phyloP scores from a whole-genome alignment of 129 eudicot species.

The Artemisia tridentata region DNA sequence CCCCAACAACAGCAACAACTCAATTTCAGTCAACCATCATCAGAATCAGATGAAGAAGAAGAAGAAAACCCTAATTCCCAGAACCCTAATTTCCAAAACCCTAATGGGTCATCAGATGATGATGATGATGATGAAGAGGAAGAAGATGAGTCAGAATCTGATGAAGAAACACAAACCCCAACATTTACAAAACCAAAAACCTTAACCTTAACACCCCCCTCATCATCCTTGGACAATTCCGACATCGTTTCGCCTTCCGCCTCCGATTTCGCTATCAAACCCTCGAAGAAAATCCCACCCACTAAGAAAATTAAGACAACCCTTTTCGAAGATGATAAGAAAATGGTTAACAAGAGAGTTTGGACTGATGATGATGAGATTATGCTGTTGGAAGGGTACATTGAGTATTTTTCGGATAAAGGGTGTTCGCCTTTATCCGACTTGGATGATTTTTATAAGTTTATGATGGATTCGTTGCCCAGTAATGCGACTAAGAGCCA shows the following conservation, averaged over 20 bases:
- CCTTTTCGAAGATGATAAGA: constrained; percentile 32
- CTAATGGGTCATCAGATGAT: constrained; percentile 6
- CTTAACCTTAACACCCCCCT: constrained; percentile 8
- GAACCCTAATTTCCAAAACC: constrained; percentile 22
- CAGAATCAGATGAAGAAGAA: neutral
- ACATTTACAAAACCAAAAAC: constrained; percentile 10
- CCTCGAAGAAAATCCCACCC: constrained; percentile 22
- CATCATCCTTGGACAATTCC: constrained; percentile 23
- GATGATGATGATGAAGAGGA: neutral
- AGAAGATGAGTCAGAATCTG: constrained; percentile 27
- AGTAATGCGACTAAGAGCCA: constrained; percentile 45
- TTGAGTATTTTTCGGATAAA: constrained; percentile 32
- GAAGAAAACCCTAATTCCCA: constrained; percentile 11
- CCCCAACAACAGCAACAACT: constrained; percentile 22
- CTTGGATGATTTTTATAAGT: constrained; percentile 46
- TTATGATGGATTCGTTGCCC: constrained; percentile 32
- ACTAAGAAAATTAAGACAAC: constrained; percentile 8
- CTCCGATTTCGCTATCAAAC: constrained; percentile 29
- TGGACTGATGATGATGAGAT: constrained; percentile 57
- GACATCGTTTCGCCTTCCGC: constrained; percentile 31
- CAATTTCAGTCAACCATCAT: neutral
- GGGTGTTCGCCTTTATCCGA: constrained; percentile 47
- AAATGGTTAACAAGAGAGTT: constrained; percentile 22
- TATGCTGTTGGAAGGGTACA: constrained; percentile 39
- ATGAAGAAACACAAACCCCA: constrained; percentile 4